These are phyloP conservation scores for Trifolium pratense DNA, from an alignment of 306 rosid species.

Conservation along the genomic window DNA sequence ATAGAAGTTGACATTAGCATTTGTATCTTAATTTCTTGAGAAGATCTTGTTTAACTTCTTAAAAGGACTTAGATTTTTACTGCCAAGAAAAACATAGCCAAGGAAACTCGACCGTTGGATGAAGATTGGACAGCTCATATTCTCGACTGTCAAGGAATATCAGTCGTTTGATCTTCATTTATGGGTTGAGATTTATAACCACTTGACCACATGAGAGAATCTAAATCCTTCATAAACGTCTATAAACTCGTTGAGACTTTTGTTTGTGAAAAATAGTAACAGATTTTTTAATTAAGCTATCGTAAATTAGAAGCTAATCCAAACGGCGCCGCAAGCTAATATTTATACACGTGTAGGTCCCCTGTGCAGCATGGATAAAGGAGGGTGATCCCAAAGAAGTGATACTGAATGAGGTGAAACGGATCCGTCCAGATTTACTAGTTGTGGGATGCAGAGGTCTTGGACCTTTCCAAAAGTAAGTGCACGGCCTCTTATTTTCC, in stretches of 20 bases:
- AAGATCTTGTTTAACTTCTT: background rate
- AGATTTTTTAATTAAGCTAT: background rate
- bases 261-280: background rate
- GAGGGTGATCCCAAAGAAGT: slow-evolving; percentile 86
- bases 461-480: slow-evolving; percentile 93
- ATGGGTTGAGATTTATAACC: background rate
- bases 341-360: slow-evolving; percentile 56
- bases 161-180: background rate
- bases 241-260: too few species aligned
- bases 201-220: background rate
- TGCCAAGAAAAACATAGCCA: background rate
- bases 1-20: background rate
- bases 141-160: background rate
- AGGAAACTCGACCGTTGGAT: background rate
- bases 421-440: slow-evolving; percentile 74
- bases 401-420: slow-evolving; percentile 78
- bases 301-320: background rate
- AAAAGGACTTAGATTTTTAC: background rate
- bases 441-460: slow-evolving; percentile 95
- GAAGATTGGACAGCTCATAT: background rate
- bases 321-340: background rate
- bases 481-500: background rate
- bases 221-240: background rate
- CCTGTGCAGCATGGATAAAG: slow-evolving; percentile 83
- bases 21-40: background rate